Base-by-base conservation (phyloP, 345 rosid species). In the Eucalyptus cloeziana region DNA sequence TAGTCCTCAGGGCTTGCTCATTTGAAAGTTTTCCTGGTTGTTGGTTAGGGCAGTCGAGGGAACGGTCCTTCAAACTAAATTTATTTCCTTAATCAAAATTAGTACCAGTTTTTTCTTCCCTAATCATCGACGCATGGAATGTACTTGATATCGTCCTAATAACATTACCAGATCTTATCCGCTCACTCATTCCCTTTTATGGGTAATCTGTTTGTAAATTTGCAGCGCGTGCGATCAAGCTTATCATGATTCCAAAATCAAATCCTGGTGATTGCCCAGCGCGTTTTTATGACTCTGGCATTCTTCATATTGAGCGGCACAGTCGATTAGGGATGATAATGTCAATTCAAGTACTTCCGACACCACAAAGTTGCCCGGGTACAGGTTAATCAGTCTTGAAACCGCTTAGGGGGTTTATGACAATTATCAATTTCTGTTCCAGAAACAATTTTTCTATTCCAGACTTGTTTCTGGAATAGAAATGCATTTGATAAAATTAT, bases 261-360 rank as follows among this genome's bases (percentile, higher is more conserved):
- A 33, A 69, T 33, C 22, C 13, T 33, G 24, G 44, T 33, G 44
- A 69, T 33, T 17, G 2, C 43, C 1, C 24, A 8, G 43, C 2
- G 4, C 2, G 7, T 7, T 67, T 31, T 3, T 8, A 17, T 5
- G 79, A 13, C 10, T n/a, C 13, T 69, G 0, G 22, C 80, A 16
- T 8, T 33, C 24, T 69, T 69, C 13, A 17, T 33, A 33, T 16
- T 5, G 7, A 40, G 80, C 24, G 7, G 25, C 44, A 17, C 2
- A 4, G 80, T 69, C 24, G 6, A 31, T 9, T 31, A 69, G 44
- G 44, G 44, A 69, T 33, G 44, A 69, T 69, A 8, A 3, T 69
- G 80, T 40, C 3, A 13, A 69, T 69, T 67, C 44, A 17, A 33
- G 44, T 69, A 0, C 44, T 33, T 69, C 6, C 4, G 69, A 60